phyloP scores from a whole-genome alignment of 106 monocot genomes.

The Amphibolis antarctica region DNA sequence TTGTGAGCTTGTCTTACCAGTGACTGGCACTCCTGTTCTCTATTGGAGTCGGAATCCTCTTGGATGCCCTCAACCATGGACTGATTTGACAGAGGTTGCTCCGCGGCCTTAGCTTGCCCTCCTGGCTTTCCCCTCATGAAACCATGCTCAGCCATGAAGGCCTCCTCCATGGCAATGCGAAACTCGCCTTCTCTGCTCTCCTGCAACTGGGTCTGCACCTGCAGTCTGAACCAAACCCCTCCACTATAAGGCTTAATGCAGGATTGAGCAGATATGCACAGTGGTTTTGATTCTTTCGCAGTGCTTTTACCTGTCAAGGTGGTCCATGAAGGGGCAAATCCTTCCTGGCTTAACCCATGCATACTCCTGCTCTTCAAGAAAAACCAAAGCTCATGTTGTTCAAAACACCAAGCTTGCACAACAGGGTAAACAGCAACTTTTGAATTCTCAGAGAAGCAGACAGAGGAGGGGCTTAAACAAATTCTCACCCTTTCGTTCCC shows the following conservation, averaged over 20 bases:
- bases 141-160: conserved; percentile 76
- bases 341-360: conserved; percentile 89
- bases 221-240: conserved; percentile 54
- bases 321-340: conserved; percentile 78
- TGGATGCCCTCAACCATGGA: conserved; percentile 22
- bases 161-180: conserved; percentile 75
- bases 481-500: conserved; percentile 55
- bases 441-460: no score
- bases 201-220: conserved; percentile 65
- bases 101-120: conserved; percentile 13
- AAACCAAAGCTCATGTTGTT: background rate
- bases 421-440: background rate
- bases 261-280: no score
- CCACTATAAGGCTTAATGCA: no score
- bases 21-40: conserved; percentile 52
- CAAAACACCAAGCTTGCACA: background rate
- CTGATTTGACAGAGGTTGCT: conserved; percentile 15
- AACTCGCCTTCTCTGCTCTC: conserved; percentile 54
- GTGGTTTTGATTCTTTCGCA: no score
- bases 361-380: conserved; percentile 49
- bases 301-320: conserved; percentile 81
- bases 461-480: background rate
- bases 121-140: conserved; percentile 25
- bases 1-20: conserved; percentile 34
- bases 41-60: conserved; percentile 59